Evolutionary conservation across 257 asterid genomes (phyloP), one percentile per base, ranked within the genome.

Genomic region (Nicotiana tabacum): DNA sequence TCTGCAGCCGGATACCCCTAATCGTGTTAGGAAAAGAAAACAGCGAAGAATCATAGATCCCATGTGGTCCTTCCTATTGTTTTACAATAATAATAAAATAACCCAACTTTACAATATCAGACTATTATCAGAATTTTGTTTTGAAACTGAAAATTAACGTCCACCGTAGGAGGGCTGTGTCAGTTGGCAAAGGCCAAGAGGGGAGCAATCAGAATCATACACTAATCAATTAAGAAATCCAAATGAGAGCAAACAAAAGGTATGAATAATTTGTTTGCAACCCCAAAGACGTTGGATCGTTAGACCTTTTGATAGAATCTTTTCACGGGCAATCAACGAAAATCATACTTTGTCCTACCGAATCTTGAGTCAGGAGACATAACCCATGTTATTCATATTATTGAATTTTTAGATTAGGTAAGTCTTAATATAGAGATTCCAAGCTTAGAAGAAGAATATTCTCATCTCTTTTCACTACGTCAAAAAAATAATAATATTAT

Each of bases 341-440:
- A 58, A 80, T n/a, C 58, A 56, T 66, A 77, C 83, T 55, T 77
- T 65, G 82, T 83, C 84, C 58, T 58, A 35, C 10, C 58, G 72
- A 83, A 83, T 83, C 70, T 77, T 18, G 62, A 68, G 66, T 53
- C 48, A 64, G 39, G 61, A 82, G 82, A 84, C 87, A 62, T 77
- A 68, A 81, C 69, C 85, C 87, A 84, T 77, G 87, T 86, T 86
- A 69, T 69, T 65, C 82, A 51, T 56, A 62, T 86, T 83, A 81
- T 81, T 86, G 72, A 62, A 61, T 60, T 81, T 77, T 65, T 33
- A 30, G 80, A 39, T 64, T 82, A 77, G 30, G 37, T 65, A 33
- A 65, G 55, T 39, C 27, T 30, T 35, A 53, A 79, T 17, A 1
- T 2, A 30, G 18, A 46, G 66, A 66, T 11, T 43, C 57, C 21